A percentile compares a stretch with the other conserved stretches of the same genome.
Evolutionary conservation across 192 early-diverging fungal species (phyloP).

Genomic region (Mycoemilia scoparia): DNA sequence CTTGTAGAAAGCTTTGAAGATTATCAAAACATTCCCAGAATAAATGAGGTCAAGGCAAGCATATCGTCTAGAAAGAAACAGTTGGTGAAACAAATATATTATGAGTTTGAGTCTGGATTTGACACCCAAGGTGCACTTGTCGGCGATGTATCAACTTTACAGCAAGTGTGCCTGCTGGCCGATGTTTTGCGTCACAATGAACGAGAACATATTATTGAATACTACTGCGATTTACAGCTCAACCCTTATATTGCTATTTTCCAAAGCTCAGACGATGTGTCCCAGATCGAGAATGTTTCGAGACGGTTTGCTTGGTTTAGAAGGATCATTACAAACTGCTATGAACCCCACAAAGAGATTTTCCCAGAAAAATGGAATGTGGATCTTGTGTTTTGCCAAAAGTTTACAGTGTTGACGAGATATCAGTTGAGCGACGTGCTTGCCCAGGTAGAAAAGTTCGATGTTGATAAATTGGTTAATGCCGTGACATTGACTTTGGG

Average conservation of each 20-base stretch:
- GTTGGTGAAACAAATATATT: conserved; percentile 40
- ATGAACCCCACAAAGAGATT: conserved; percentile 67
- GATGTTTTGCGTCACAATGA: conserved; percentile 48
- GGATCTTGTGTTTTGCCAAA: conserved; percentile 37
- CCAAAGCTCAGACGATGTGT: conserved; percentile 46
- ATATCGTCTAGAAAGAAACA: conserved; percentile 44
- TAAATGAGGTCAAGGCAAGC: conserved; percentile 44
- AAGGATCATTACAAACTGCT: conserved; percentile 67
- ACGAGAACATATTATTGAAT: conserved; percentile 32
- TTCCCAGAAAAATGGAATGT: conserved; percentile 63
- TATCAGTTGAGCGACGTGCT: conserved; percentile 40
- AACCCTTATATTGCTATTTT: conserved; percentile 69
- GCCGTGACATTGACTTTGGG: conserved; percentile 71
- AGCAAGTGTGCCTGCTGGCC: conserved; percentile 61
- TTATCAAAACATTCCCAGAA: conserved; percentile 55
- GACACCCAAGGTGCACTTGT: conserved; percentile 38
- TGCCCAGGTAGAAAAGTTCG: conserved; percentile 31
- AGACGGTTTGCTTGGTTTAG: conserved; percentile 88
- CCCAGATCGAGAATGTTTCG: conserved; percentile 68
- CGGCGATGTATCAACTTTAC: conserved; percentile 32
- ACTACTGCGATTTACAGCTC: conserved; percentile 71
- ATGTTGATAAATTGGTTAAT: conserved; percentile 53
- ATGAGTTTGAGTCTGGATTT: conserved; percentile 59
- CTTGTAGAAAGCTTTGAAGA: conserved; percentile 55
- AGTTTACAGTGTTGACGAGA: conserved; percentile 75